Evolutionary conservation across 768 basidiomycete genomes (phyloP), one percentile per base, ranked within the genome.

Genomic region (Amanita inopinata): DNA sequence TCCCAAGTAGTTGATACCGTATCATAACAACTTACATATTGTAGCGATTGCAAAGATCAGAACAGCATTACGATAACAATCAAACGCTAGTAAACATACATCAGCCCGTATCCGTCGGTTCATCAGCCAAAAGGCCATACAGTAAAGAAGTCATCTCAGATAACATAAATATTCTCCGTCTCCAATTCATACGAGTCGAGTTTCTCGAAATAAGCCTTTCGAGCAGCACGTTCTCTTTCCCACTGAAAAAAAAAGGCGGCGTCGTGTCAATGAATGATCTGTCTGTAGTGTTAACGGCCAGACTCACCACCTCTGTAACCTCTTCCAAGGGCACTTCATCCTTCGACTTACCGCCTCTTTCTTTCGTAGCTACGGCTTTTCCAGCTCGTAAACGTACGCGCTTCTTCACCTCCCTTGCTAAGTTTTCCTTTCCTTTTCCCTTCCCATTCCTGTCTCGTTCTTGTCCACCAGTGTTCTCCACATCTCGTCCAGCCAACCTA

Each of bases 391-490:
- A 28, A 15, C 32, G 5, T 15, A 15, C 35, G 15, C 18, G 18
- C 15, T 8, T 7, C n/a, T 7, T 30, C n/a, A 30, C 11, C 19
- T 27, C 36, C 34, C 10, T 31, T 3, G 5, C 23, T 3, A 23
- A 2, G 15, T 43, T 43, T 18, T 43, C 42, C 33, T 43, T 43
- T 23, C 42, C 42, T 43, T 43, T 43, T 6, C 6, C 33, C n/a
- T 42, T 42, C 40, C 40, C 32, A 22, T 42, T 1, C 20, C 22
- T 12, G 24, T 10, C n/a, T 42, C 19, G 18, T 3, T 17, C 11
- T 33, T 17, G 8, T 24, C 23, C 22, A 18, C 30, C 32, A 3
- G 19, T 25, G 20, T 5, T 14, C 5, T 23, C 19, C 4, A 15
- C 12, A 35, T 28, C 25, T 14, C 34, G 42, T 15, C 22, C 23